Evolutionary conservation across 1,284 basidiomycete genomes (phyloP).

Genomic region (Trametes hirsuta): DNA sequence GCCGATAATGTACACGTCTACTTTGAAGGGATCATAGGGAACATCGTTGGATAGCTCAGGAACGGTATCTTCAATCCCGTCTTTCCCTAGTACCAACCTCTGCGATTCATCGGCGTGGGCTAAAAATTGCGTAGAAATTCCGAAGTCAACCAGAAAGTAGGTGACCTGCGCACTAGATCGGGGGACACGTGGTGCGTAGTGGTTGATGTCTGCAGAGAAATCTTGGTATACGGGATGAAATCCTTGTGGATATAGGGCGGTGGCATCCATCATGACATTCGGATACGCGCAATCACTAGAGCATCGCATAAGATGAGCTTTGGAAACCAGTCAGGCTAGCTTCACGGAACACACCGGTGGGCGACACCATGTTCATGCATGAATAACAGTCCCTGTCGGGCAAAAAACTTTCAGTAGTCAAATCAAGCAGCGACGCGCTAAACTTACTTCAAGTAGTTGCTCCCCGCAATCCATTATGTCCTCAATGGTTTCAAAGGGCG

Average conservation of each 20-base stretch:
- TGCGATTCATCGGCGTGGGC: conserved; percentile 7
- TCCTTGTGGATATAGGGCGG: conserved; percentile 27
- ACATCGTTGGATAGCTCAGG: conserved; percentile 31
- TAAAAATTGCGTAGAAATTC: conserved; percentile 24
- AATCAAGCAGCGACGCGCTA: neutral
- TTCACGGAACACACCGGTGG: no score
- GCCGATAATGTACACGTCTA: conserved; percentile 34
- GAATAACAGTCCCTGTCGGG: no score
- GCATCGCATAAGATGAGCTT: neutral
- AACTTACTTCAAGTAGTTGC: conserved; percentile 31
- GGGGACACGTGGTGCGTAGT: neutral
- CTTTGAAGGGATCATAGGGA: conserved; percentile 37
- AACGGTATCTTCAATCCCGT: conserved; percentile 28
- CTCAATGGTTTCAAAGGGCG: conserved; percentile 24
- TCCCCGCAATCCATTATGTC: conserved; percentile 33
- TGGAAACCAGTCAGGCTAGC: neutral
- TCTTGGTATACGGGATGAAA: conserved; percentile 25
- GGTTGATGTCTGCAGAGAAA: conserved; percentile 11
- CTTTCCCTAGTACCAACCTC: no score
- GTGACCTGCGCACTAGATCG: conserved; percentile 15
- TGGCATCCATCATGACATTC: conserved; percentile 35
- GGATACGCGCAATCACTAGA: conserved; percentile 25
- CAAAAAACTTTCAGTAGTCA: neutral
- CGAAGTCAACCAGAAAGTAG: conserved; percentile 35
- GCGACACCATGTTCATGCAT: no score